Conservation (phyloP, 495 filamentous ascomycete genomes). For the Diplogelasinospora grovesii region DNA sequence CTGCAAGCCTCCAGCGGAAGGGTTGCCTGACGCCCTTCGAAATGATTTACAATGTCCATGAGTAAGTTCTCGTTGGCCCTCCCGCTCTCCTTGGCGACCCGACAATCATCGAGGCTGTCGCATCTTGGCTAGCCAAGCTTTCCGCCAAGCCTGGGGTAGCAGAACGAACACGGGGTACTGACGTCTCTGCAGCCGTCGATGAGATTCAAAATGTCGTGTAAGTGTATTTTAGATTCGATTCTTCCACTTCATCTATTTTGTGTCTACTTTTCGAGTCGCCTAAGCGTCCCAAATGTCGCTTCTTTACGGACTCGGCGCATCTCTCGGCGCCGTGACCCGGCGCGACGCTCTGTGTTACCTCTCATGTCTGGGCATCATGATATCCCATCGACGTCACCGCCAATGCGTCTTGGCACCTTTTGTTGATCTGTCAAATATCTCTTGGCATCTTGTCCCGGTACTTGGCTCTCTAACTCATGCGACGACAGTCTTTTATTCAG, state of each 20-base stretch:
- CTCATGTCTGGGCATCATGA: no score
- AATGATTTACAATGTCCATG: constrained; percentile 24
- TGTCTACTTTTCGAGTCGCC: no score
- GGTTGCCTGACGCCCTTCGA: constrained; percentile 13
- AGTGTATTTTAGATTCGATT: constrained; percentile 7
- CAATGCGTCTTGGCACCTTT: no score
- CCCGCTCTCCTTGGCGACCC: constrained; percentile 13
- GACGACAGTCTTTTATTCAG: constrained; percentile 41
- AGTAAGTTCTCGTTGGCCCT: constrained; percentile 18
- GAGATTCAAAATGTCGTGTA: constrained; percentile 36
- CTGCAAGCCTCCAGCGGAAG: constrained; percentile 2
- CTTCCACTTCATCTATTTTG: neutral
- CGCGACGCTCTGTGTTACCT: no score
- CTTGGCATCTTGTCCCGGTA: no score
- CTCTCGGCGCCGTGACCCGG: no score
- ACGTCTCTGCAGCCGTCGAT: constrained; percentile 30
- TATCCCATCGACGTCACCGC: no score
- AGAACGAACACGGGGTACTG: constrained; percentile 18
- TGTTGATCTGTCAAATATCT: no score
- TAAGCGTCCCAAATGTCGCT: no score
- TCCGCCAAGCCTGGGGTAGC: constrained; percentile 31
- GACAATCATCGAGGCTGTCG: constrained; percentile 11
- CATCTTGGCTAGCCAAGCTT: constrained; percentile 30
- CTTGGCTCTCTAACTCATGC: no score
- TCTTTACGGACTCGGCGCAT: no score